A percentile compares a stretch with the other conserved stretches of the same genome.
These are phyloP conservation scores for Buddleja alternifolia DNA, from an alignment of 257 asterid species.

Conservation along the genomic window DNA sequence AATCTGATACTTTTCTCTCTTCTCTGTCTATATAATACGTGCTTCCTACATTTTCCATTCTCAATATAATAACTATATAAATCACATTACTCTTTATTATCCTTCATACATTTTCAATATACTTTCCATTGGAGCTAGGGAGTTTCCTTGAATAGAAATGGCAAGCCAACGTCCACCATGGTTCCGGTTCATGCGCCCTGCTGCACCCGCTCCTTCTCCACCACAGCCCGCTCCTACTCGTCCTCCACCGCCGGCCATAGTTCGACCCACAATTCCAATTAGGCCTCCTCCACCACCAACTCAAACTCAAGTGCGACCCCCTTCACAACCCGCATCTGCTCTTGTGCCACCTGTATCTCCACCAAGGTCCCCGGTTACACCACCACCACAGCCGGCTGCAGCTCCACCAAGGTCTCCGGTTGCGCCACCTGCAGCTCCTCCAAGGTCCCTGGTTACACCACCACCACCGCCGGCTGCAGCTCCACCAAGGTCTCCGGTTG, in stretches of 20 bases:
- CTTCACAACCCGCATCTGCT: constrained; percentile 4
- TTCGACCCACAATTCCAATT: constrained; percentile 31
- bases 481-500: not conserved
- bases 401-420: constrained; percentile 2
- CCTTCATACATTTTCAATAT: not conserved
- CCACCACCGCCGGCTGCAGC: too few relatives aligned
- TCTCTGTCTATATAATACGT: too few relatives aligned
- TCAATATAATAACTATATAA: too few relatives aligned
- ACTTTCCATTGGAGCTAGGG: too few relatives aligned
- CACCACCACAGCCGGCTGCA: not conserved
- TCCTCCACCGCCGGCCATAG: constrained; percentile 16
- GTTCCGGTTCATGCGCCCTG: constrained; percentile 39
- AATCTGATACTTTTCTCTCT: constrained; percentile 44
- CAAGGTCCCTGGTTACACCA: not conserved
- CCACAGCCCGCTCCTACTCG: not conserved
- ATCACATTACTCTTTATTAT: not conserved
- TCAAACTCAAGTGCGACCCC: constrained; percentile 22
- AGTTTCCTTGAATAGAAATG: constrained; percentile 15
- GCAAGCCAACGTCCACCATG: constrained; percentile 49
- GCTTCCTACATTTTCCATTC: too few relatives aligned
- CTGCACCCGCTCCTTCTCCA: constrained; percentile 20
- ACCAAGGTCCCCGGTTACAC: constrained; percentile 9
- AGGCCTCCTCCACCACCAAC: constrained; percentile 26
- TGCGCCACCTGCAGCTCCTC: not conserved
- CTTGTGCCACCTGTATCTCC: not conserved